phyloP scores from a whole-genome alignment of 371 early-diverging fungal genomes.

The Haplosporangium sp. region DNA sequence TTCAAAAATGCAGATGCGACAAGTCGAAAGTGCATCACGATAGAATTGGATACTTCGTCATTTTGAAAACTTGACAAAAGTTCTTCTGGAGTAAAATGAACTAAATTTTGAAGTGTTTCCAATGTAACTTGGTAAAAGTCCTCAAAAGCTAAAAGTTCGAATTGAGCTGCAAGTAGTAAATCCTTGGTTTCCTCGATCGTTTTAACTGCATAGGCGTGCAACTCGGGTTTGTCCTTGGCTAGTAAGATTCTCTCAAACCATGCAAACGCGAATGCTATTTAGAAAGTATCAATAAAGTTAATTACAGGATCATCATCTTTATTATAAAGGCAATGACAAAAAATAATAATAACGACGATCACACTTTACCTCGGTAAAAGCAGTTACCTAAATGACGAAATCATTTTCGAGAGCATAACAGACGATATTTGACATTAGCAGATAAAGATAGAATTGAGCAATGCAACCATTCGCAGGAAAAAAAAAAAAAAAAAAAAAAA shows the following conservation, averaged over 20 bases:
- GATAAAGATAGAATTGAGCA: neutral
- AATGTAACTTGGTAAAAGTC: conserved; percentile 72
- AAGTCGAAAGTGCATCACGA: conserved; percentile 76
- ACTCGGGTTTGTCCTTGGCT: conserved; percentile 32
- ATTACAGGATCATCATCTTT: too few species aligned
- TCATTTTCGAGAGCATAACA: conserved; percentile 1
- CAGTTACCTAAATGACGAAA: conserved; percentile 66
- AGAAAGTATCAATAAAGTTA: too few species aligned
- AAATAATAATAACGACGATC: too few species aligned
- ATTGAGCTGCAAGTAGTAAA: conserved; percentile 65
- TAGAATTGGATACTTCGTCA: conserved; percentile 73
- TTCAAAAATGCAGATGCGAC: conserved; percentile 76
- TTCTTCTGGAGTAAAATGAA: conserved; percentile 54
- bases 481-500: too few species aligned
- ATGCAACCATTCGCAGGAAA: too few species aligned
- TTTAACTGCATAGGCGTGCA: conserved; percentile 53
- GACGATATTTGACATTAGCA: neutral
- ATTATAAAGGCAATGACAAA: too few species aligned
- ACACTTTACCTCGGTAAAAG: conserved; percentile 73
- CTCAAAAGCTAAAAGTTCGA: conserved; percentile 71
- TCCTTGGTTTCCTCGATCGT: conserved; percentile 61
- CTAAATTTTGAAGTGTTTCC: conserved; percentile 57
- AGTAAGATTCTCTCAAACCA: conserved; percentile 73
- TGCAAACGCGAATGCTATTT: conserved; percentile 73
- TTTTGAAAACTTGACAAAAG: conserved; percentile 68